phyloP scores from a whole-genome alignment of 106 monocot genomes.

The Dactylorhiza incarnata region DNA sequence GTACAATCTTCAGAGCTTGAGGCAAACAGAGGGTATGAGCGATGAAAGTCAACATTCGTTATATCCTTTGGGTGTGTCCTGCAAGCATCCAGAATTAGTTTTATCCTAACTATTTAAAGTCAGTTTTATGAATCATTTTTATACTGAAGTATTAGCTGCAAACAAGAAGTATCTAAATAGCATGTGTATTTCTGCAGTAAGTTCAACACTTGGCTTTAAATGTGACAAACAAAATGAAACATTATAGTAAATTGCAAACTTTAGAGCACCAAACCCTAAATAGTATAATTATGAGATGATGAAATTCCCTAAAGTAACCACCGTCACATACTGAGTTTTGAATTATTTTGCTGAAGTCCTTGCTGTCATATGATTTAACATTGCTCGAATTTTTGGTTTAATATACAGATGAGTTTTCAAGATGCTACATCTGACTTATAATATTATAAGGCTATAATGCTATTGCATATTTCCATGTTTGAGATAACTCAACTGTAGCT shows the following conservation, averaged over 20 bases:
- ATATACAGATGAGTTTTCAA: too few relatives aligned
- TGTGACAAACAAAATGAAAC: neutral
- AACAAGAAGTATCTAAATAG: neutral
- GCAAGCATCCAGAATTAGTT: constrained; percentile 5
- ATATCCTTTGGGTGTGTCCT: constrained; percentile 88
- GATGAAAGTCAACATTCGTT: constrained; percentile 85
- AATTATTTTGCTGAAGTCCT: neutral
- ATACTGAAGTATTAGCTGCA: neutral
- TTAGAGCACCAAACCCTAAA: neutral
- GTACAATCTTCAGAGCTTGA: constrained; percentile 83
- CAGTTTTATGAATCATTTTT: too few relatives aligned
- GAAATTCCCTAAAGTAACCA: neutral
- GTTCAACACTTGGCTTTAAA: neutral
- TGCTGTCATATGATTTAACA: too few relatives aligned
- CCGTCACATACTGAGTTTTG: neutral
- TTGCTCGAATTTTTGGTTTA: too few relatives aligned
- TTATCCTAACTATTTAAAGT: too few relatives aligned
- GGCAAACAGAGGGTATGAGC: constrained; percentile 86
- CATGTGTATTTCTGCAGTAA: neutral
- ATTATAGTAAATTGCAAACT: neutral
- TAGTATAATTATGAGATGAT: neutral
- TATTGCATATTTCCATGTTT: too few relatives aligned
- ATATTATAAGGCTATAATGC: too few relatives aligned
- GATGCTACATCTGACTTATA: too few relatives aligned
- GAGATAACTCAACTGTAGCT: too few relatives aligned